A percentile compares a stretch with the other conserved stretches of the same genome.
Conservation (phyloP, 441 rosid species). For the Erodium moschatum region DNA sequence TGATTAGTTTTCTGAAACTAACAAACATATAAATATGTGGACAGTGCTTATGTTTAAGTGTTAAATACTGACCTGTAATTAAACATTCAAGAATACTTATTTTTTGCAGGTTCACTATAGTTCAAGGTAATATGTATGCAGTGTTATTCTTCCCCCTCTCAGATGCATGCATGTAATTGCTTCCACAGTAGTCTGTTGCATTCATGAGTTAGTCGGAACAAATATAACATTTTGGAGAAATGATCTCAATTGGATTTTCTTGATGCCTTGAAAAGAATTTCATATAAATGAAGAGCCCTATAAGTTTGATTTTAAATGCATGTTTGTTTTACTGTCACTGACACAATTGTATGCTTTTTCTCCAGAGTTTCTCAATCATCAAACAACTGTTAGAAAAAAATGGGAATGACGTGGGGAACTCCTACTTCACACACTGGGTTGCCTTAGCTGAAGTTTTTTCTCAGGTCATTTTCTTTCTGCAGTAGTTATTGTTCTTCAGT, state of each 20-base stretch:
- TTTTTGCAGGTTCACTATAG: not conserved
- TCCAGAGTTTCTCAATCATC: constrained; percentile 68
- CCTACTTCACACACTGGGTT: constrained; percentile 82
- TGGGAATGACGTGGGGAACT: constrained; percentile 37
- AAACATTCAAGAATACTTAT: not conserved
- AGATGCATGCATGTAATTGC: constrained; percentile 5
- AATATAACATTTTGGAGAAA: not conserved
- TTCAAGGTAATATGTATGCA: not conserved
- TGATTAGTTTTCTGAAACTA: not conserved
- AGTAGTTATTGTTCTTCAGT: constrained; percentile 11
- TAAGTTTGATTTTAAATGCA: not conserved
- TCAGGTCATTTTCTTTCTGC: constrained; percentile 44
- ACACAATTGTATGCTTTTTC: constrained; percentile 12
- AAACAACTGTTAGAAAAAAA: constrained; percentile 46
- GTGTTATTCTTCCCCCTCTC: not conserved
- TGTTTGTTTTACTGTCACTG: not conserved
- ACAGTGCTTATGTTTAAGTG: not conserved
- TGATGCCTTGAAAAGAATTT: constrained; percentile 2
- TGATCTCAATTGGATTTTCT: not conserved
- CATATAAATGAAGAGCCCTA: not conserved
- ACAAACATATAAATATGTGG: constrained; percentile 1
- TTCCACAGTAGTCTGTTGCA: not conserved
- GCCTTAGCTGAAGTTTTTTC: constrained; percentile 62
- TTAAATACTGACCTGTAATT: not conserved
- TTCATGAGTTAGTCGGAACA: not conserved